Evolutionary conservation across 345 rosid species (phyloP).

Genomic region (Linum tenue): DNA sequence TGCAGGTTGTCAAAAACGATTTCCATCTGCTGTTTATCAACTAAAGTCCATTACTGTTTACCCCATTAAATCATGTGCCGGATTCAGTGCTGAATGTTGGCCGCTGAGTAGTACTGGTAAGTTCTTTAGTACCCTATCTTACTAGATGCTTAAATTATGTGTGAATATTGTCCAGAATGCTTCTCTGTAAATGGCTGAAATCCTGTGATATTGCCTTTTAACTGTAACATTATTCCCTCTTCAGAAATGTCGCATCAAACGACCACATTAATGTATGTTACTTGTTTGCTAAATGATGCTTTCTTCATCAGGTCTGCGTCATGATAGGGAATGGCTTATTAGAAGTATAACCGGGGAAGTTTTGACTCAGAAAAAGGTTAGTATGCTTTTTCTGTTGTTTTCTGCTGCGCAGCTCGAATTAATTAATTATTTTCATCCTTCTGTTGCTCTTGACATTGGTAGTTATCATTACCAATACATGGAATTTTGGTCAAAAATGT

Average conservation of each 20-base stretch:
- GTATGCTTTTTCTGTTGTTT: constrained; percentile 2
- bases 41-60: constrained; percentile 62
- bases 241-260: neutral
- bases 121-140: constrained; percentile 4
- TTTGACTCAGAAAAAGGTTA: constrained; percentile 86
- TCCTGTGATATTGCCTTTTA: neutral
- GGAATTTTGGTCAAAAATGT: neutral
- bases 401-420: neutral
- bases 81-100: constrained; percentile 71
- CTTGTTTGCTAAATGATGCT: neutral
- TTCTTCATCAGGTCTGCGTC: constrained; percentile 44
- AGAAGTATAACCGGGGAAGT: constrained; percentile 65
- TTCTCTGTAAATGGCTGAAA: too few relatives aligned
- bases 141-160: neutral
- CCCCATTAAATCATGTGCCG: constrained; percentile 92
- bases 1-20: constrained; percentile 39
- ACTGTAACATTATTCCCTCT: neutral
- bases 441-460: neutral
- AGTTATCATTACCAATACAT: neutral
- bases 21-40: constrained; percentile 20
- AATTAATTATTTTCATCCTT: neutral
- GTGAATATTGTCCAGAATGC: too few relatives aligned
- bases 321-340: constrained; percentile 92
- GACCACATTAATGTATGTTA: neutral
- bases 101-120: constrained; percentile 81